These are phyloP conservation scores for Stachybotrys chartarum DNA, from an alignment of 2,329 filamentous ascomycete species.

Conservation along the genomic window DNA sequence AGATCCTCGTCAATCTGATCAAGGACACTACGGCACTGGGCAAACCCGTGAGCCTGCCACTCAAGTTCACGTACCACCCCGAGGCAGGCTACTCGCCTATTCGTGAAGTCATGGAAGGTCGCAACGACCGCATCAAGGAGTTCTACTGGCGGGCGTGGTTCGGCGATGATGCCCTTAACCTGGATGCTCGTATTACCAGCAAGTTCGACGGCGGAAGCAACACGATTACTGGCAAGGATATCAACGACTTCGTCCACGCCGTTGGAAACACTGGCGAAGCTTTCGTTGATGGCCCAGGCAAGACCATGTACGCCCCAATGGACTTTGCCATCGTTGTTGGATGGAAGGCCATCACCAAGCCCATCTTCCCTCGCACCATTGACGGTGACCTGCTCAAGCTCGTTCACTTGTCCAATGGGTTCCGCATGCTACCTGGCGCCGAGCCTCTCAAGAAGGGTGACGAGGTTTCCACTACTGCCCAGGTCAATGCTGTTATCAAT, in stretches of 20 bases:
- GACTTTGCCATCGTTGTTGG: conserved; percentile 98
- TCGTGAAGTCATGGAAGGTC: conserved; percentile 88
- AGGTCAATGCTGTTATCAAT: conserved; percentile 96
- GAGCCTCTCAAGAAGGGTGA: conserved; percentile 95
- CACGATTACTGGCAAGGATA: conserved; percentile 82
- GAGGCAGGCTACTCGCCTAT: conserved; percentile 98
- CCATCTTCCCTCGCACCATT: conserved; percentile 94
- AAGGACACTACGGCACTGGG: conserved; percentile 87
- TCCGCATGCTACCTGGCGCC: conserved; percentile 96
- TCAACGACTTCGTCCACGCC: conserved; percentile 98
- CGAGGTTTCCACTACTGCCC: conserved; percentile 83
- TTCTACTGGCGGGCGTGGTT: conserved; percentile 99
- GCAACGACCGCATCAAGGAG: conserved; percentile 97
- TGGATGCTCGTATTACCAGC: conserved; percentile 77
- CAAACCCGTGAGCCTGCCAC: conserved; percentile 71
- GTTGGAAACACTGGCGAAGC: conserved; percentile 97
- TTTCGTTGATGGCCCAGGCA: conserved; percentile 91
- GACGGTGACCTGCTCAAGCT: conserved; percentile 94
- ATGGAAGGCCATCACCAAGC: conserved; percentile 99
- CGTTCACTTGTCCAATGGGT: conserved; percentile 93
- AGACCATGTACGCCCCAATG: conserved; percentile 93
- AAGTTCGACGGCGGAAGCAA: conserved; percentile 85
- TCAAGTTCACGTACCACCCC: conserved; percentile 89
- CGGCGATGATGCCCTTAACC: conserved; percentile 73
- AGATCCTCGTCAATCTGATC: conserved; percentile 84